A percentile compares a stretch with the other conserved stretches of the same genome.
Evolutionary conservation across 768 basidiomycete genomes (phyloP).

Genomic region (Podaxis sp.): DNA sequence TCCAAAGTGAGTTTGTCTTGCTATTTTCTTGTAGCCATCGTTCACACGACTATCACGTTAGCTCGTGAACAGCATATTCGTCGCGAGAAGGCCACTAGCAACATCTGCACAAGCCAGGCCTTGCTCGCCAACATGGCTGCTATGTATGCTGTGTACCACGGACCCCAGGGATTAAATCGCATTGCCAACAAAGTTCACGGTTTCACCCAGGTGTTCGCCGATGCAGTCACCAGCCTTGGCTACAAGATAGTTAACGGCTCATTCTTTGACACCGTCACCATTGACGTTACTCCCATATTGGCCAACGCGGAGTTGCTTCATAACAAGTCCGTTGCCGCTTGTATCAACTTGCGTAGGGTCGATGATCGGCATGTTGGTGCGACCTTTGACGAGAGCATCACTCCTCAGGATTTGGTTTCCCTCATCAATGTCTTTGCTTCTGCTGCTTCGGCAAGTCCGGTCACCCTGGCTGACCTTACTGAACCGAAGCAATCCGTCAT

Average conservation of each 20-base stretch:
- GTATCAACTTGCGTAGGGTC: conserved; percentile 84
- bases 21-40: background rate
- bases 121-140: conserved; percentile 99
- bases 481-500: conserved; percentile 46
- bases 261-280: conserved; percentile 91
- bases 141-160: conserved; percentile 98
- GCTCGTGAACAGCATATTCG: conserved; percentile 97
- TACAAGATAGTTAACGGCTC: conserved; percentile 67
- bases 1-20: conserved; percentile 74
- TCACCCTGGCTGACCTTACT: conserved; percentile 48
- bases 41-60: conserved; percentile 28
- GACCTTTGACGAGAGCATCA: conserved; percentile 90
- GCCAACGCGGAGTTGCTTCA: conserved; percentile 66
- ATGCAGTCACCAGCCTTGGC: conserved; percentile 67
- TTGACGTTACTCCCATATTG: conserved; percentile 66
- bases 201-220: conserved; percentile 75
- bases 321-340: conserved; percentile 54
- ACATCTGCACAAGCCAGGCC: conserved; percentile 97
- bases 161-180: conserved; percentile 77
- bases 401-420: conserved; percentile 68
- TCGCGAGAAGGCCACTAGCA: conserved; percentile 96
- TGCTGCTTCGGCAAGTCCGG: conserved; percentile 50
- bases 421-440: conserved; percentile 82
- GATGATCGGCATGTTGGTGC: conserved; percentile 79
- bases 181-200: conserved; percentile 93